Evolutionary conservation across 2,329 filamentous ascomycete genomes (phyloP).

Genomic region (Esteya vermicola): DNA sequence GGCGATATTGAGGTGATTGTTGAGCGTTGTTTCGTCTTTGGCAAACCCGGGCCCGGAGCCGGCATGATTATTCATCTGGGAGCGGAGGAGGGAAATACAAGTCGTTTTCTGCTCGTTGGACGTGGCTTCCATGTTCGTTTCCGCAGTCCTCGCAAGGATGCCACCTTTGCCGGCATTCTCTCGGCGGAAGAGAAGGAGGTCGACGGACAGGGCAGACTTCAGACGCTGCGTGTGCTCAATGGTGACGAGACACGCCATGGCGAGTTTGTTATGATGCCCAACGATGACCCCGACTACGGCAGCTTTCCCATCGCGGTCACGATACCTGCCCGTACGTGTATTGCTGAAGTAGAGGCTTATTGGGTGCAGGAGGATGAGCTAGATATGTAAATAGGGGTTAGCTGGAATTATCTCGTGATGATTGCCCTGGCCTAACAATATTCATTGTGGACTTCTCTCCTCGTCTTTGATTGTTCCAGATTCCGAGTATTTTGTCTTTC

Average conservation of each 20-base stretch:
- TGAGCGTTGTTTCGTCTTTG: conserved; percentile 25
- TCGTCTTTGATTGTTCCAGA: too few relatives aligned
- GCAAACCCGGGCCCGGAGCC: conserved; percentile 21
- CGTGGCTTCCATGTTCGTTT: conserved; percentile 22
- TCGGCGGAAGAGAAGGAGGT: conserved; percentile 19
- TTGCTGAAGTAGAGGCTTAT: conserved; percentile 27
- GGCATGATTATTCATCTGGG: conserved; percentile 25
- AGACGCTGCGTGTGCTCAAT: conserved; percentile 14
- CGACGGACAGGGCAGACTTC: neutral
- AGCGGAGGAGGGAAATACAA: too few relatives aligned
- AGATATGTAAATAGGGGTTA: too few relatives aligned
- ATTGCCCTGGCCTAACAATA: too few relatives aligned
- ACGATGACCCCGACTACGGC: conserved; percentile 39
- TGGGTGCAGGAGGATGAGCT: neutral
- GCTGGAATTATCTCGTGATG: too few relatives aligned
- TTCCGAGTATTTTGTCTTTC: too few relatives aligned
- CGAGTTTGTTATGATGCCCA: conserved; percentile 36
- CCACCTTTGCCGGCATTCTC: conserved; percentile 24
- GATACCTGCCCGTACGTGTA: conserved; percentile 33
- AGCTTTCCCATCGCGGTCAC: conserved; percentile 40
- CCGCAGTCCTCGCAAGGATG: conserved; percentile 16
- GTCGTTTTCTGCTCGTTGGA: conserved; percentile 22
- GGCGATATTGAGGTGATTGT: conserved; percentile 7
- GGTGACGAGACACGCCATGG: conserved; percentile 29
- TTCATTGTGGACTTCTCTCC: too few relatives aligned